Evolutionary conservation across 2,329 filamentous ascomycete genomes (phyloP).

Genomic region (Aspergillus clavatus): DNA sequence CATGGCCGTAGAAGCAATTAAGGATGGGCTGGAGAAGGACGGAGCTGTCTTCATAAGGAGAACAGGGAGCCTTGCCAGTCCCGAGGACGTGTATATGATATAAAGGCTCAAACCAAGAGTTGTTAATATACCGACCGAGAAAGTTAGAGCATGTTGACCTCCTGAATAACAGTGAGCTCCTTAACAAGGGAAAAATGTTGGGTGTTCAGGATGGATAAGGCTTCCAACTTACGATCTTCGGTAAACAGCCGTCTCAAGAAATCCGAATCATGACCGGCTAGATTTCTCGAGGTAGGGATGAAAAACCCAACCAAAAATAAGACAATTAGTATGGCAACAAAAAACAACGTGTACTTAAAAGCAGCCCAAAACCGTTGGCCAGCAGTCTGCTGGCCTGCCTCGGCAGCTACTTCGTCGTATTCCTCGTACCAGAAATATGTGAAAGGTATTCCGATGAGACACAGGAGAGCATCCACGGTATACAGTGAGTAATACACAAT

Average conservation of each 20-base stretch:
- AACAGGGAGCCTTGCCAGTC: slow-evolving; percentile 81
- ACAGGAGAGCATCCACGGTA: slow-evolving; percentile 83
- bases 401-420: slow-evolving; percentile 83
- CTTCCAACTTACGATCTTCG: slow-evolving; percentile 62
- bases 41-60: slow-evolving; percentile 90
- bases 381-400: slow-evolving; percentile 69
- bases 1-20: slow-evolving; percentile 70
- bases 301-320: slow-evolving; percentile 94
- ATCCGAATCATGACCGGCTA: slow-evolving; percentile 68
- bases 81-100: slow-evolving; percentile 80
- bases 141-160: slow-evolving; percentile 87
- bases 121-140: slow-evolving; percentile 81
- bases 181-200: too few species aligned
- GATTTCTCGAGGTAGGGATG: slow-evolving; percentile 70
- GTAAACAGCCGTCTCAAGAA: slow-evolving; percentile 83
- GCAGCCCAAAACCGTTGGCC: slow-evolving; percentile 73
- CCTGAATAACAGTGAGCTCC: slow-evolving; percentile 42
- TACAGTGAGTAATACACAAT: slow-evolving; percentile 92
- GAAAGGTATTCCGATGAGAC: slow-evolving; percentile 85
- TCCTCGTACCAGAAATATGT: slow-evolving; percentile 99
- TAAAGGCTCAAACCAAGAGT: slow-evolving; percentile 83
- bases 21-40: slow-evolving; percentile 72
- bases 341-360: slow-evolving; percentile 83
- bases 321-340: slow-evolving; percentile 67
- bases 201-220: neutral